A percentile compares a stretch with the other conserved stretches of the same genome.
phyloP scores from a whole-genome alignment of 2,329 filamentous ascomycete species.

The Fusarium drepaniforme region DNA sequence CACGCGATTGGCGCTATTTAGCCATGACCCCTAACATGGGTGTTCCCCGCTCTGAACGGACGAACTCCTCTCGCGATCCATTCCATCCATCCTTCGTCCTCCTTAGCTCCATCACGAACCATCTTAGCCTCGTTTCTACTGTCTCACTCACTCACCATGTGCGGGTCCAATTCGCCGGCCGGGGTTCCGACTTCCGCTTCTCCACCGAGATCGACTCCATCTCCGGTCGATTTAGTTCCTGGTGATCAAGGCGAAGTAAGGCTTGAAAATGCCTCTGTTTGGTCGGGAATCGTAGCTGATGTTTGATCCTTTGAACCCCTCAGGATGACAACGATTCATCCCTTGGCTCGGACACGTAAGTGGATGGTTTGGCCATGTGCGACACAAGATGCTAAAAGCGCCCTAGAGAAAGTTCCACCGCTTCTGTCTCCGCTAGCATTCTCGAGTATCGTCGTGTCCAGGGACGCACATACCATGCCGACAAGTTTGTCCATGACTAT shows the following conservation, averaged over 20 bases:
- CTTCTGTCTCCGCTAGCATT: constrained; percentile 16
- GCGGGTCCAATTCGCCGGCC: not conserved
- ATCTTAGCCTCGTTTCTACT: not conserved
- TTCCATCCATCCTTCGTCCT: not conserved
- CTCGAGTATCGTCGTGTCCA: constrained; percentile 25
- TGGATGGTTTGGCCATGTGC: not conserved
- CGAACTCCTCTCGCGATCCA: not conserved
- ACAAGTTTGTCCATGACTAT: constrained; percentile 3
- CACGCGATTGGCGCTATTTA: not conserved
- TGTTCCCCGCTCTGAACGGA: not conserved
- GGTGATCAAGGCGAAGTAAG: not conserved
- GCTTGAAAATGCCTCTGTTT: not conserved
- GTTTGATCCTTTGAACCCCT: not conserved
- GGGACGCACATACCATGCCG: constrained; percentile 12
- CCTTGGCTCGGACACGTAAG: not conserved
- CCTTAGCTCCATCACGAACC: not conserved
- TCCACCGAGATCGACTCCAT: not conserved
- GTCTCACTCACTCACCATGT: not conserved
- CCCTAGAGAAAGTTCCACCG: constrained; percentile 1
- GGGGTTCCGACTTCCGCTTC: not conserved
- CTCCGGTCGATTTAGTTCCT: not conserved
- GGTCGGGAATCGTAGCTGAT: not conserved
- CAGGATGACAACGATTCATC: not conserved
- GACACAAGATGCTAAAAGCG: not conserved
- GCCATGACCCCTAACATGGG: not conserved